These are phyloP conservation scores for Penicillium canescens DNA, from an alignment of 495 filamentous ascomycete genomes.

Conservation along the genomic window DNA sequence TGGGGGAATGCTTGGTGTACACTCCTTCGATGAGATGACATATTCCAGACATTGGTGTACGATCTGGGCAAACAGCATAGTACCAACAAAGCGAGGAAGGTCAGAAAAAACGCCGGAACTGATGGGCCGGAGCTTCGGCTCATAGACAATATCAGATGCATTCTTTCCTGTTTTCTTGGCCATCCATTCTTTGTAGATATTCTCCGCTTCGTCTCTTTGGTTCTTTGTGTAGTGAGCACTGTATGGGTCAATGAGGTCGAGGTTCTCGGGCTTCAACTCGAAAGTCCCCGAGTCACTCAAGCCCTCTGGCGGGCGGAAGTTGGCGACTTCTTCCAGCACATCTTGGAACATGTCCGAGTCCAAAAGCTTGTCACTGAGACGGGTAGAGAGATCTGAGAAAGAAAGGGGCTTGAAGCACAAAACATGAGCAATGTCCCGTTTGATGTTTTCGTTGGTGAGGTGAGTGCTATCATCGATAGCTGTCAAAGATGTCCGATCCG, in stretches of 20 bases:
- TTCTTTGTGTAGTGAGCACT: constrained; percentile 94
- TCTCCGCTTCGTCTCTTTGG: constrained; percentile 94
- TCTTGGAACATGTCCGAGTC: constrained; percentile 82
- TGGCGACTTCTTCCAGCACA: constrained; percentile 85
- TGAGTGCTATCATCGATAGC: constrained; percentile 65
- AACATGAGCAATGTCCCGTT: constrained; percentile 87
- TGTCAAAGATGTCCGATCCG: constrained; percentile 80
- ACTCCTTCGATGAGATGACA: constrained; percentile 60
- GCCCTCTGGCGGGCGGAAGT: constrained; percentile 86
- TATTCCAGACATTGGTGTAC: constrained; percentile 87
- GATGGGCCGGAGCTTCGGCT: constrained; percentile 82
- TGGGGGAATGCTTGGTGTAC: constrained; percentile 68
- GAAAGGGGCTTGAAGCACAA: constrained; percentile 95
- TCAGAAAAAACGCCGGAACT: constrained; percentile 71
- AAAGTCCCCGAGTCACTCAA: constrained; percentile 91
- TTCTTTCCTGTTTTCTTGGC: constrained; percentile 84
- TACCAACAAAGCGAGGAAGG: constrained; percentile 75
- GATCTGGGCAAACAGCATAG: constrained; percentile 84
- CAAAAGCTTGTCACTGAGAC: constrained; percentile 56
- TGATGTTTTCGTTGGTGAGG: constrained; percentile 69
- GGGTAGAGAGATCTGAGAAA: constrained; percentile 81
- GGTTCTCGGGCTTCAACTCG: constrained; percentile 80
- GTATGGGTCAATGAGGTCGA: constrained; percentile 90
- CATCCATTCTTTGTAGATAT: constrained; percentile 78
- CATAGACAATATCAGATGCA: constrained; percentile 84